A percentile compares a stretch with the other conserved stretches of the same genome.
Evolutionary conservation across 352 stramenopile species (phyloP).

Genomic region (Phytophthora sojae): DNA sequence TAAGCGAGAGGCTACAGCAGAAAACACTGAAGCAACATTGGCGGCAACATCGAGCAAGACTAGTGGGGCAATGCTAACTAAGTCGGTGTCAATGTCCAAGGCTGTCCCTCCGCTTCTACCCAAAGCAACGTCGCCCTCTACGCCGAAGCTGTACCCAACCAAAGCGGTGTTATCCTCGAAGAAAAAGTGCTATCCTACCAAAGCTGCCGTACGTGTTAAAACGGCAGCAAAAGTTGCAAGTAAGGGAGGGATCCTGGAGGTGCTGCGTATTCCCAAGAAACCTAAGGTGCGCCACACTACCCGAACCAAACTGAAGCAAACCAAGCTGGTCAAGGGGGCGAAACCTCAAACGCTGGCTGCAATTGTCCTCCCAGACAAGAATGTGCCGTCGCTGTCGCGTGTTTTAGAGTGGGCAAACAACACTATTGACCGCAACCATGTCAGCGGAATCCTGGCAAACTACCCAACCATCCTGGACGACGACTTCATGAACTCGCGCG

Average conservation of each 20-base stretch:
- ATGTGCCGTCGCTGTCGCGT: neutral
- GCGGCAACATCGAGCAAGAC: neutral
- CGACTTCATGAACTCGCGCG: neutral
- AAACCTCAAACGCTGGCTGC: neutral
- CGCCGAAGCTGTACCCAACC: neutral
- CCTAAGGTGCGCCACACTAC: neutral
- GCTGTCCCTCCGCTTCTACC: neutral
- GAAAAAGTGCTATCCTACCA: neutral
- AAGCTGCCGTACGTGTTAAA: neutral
- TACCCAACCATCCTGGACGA: neutral
- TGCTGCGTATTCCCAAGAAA: neutral
- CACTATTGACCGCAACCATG: neutral
- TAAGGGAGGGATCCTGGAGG: neutral
- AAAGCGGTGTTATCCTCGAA: neutral
- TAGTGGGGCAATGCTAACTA: neutral
- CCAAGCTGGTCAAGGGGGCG: neutral
- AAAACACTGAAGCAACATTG: neutral
- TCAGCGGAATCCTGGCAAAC: neutral
- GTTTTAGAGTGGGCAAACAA: too few species aligned
- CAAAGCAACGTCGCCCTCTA: neutral
- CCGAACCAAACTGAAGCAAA: neutral
- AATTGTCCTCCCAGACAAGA: neutral
- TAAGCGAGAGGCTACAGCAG: neutral
- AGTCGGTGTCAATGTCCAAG: neutral
- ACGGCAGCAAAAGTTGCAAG: neutral